Evolutionary conservation across 2,329 filamentous ascomycete species (phyloP).

Genomic region (Phialophora chinensis): DNA sequence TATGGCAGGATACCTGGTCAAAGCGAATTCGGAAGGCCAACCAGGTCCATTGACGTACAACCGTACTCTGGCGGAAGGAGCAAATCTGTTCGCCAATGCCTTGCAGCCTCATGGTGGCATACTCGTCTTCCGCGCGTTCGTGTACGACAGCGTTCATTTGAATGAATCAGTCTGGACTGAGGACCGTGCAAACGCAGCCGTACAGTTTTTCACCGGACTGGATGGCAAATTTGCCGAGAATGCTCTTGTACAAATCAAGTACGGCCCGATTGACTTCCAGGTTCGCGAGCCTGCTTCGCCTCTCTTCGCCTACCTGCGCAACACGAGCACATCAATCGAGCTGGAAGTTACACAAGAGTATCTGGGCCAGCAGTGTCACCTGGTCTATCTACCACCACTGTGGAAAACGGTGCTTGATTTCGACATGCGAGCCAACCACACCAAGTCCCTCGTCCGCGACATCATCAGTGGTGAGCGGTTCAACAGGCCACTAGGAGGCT

Average conservation of each 20-base stretch:
- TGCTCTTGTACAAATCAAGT: slow-evolving; percentile 75
- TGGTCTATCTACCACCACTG: slow-evolving; percentile 70
- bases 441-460: slow-evolving; percentile 63
- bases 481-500: slow-evolving; percentile 63
- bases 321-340: slow-evolving; percentile 64
- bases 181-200: slow-evolving; percentile 72
- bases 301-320: slow-evolving; percentile 61
- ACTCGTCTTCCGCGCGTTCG: slow-evolving; percentile 74
- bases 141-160: slow-evolving; percentile 64
- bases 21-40: slow-evolving; percentile 75
- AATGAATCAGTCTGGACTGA: slow-evolving; percentile 67
- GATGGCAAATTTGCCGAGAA: slow-evolving; percentile 73
- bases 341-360: slow-evolving; percentile 73
- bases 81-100: slow-evolving; percentile 69
- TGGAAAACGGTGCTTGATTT: slow-evolving; percentile 73
- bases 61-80: slow-evolving; percentile 70
- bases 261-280: slow-evolving; percentile 76
- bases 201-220: slow-evolving; percentile 68
- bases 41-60: slow-evolving; percentile 73
- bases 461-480: slow-evolving; percentile 68
- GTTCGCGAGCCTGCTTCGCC: slow-evolving; percentile 71
- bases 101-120: slow-evolving; percentile 65
- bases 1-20: slow-evolving; percentile 71
- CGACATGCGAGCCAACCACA: slow-evolving; percentile 66
- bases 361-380: slow-evolving; percentile 71